phyloP scores from a whole-genome alignment of 2,329 filamentous ascomycete genomes.

The Akanthomyces lecanii region DNA sequence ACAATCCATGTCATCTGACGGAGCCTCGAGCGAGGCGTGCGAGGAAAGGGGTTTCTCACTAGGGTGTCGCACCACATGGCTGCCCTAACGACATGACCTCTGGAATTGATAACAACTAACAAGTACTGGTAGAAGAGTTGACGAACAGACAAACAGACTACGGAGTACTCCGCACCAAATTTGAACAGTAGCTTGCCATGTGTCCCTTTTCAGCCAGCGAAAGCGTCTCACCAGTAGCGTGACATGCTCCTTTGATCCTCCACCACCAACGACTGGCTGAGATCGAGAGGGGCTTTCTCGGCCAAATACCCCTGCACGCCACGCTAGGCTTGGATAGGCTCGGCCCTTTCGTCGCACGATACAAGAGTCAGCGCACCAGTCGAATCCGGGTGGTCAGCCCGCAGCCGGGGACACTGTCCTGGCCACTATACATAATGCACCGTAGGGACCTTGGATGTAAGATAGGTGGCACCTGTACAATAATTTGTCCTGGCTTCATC shows the following conservation, averaged over 20 bases:
- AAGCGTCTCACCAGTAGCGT: background rate
- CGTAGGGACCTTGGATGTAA: background rate
- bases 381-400: constrained; percentile 2
- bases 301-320: constrained; percentile 9
- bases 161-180: background rate
- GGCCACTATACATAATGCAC: background rate
- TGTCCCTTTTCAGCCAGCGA: background rate
- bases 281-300: constrained; percentile 6
- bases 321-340: background rate
- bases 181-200: background rate
- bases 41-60: background rate
- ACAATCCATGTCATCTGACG: constrained; percentile 8
- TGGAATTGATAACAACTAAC: background rate
- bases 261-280: background rate
- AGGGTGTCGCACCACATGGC: background rate
- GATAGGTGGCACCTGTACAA: background rate
- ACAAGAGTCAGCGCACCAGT: background rate
- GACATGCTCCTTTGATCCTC: background rate
- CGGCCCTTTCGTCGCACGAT: background rate
- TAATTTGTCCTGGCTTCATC: background rate
- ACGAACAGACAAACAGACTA: too few species aligned
- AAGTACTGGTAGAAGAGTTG: background rate
- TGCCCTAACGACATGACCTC: too few species aligned
- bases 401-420: background rate
- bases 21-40: background rate